phyloP scores from a whole-genome alignment of 2,329 filamentous ascomycete species.

The Talaromyces sp. region DNA sequence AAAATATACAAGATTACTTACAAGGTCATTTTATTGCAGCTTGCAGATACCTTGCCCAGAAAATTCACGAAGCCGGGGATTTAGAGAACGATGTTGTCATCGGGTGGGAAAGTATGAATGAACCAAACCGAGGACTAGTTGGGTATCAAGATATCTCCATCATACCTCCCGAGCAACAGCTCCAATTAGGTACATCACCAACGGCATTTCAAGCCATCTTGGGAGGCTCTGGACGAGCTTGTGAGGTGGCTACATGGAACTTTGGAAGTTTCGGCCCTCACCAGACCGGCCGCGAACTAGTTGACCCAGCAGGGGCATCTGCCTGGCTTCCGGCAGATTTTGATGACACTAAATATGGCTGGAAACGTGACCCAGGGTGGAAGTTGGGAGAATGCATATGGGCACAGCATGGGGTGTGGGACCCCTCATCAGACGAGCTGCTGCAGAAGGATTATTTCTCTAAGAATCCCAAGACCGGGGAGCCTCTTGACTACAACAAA shows the following conservation, averaged over 20 bases:
- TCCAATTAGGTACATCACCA: conserved; percentile 88
- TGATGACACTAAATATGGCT: conserved; percentile 83
- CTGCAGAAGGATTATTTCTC: conserved; percentile 83
- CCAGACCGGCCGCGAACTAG: conserved; percentile 73
- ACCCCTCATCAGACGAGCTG: conserved; percentile 68
- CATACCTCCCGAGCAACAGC: conserved; percentile 78
- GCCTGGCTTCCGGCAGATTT: conserved; percentile 81
- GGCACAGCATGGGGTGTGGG: conserved; percentile 97
- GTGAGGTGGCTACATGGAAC: conserved; percentile 86
- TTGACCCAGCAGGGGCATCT: conserved; percentile 79
- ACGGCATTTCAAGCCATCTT: conserved; percentile 92
- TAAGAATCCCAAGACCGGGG: conserved; percentile 67
- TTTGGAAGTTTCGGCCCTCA: conserved; percentile 91
- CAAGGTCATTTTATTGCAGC: conserved; percentile 80
- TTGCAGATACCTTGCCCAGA: conserved; percentile 70
- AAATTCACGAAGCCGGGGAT: conserved; percentile 80
- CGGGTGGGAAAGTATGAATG: conserved; percentile 95
- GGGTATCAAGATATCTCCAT: conserved; percentile 74
- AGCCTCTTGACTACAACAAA: conserved; percentile 68
- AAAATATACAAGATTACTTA: conserved; percentile 95
- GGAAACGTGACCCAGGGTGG: conserved; percentile 82
- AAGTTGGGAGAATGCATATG: conserved; percentile 91
- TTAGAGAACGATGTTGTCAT: conserved; percentile 81
- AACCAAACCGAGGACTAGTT: conserved; percentile 83
- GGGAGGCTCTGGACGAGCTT: conserved; percentile 82